These are phyloP conservation scores for Saposhnikovia divaricata DNA, from an alignment of 129 eudicot genomes.

Conservation along the genomic window DNA sequence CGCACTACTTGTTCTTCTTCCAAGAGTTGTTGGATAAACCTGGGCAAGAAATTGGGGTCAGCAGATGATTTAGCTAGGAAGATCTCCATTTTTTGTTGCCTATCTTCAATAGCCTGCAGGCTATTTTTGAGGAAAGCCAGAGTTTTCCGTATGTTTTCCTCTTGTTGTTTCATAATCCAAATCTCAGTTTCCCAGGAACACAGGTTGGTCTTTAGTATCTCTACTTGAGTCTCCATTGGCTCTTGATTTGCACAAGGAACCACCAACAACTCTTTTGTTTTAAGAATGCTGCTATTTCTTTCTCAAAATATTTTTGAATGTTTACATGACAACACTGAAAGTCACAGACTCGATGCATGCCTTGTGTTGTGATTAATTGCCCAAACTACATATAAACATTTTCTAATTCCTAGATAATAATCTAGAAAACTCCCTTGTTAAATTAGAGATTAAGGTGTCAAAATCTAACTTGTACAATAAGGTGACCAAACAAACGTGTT, in stretches of 20 bases:
- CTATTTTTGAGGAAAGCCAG: conserved; percentile 14
- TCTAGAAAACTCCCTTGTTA: neutral
- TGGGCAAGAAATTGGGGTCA: conserved; percentile 16
- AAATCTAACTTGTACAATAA: no score
- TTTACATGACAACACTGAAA: neutral
- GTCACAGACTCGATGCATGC: neutral
- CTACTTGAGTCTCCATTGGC: conserved; percentile 13
- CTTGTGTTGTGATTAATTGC: neutral
- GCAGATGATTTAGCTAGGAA: conserved; percentile 12
- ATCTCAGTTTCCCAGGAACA: conserved; percentile 11
- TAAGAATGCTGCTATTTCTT: neutral
- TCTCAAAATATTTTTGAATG: neutral
- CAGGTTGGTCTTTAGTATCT: conserved; percentile 2
- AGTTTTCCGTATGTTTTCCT: conserved; percentile 11
- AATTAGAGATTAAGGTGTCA: neutral
- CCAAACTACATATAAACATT: neutral
- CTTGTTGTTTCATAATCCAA: conserved; percentile 21
- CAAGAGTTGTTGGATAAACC: neutral
- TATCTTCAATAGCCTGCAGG: conserved; percentile 13
- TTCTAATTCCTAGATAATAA: neutral
- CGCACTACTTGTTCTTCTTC: conserved; percentile 12
- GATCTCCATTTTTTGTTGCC: conserved; percentile 15
- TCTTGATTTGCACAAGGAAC: conserved; percentile 5
- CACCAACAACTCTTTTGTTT: neutral
- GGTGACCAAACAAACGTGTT: neutral